Conservation (phyloP, 2,329 filamentous ascomycete species). For the Alternaria brassicicola region DNA sequence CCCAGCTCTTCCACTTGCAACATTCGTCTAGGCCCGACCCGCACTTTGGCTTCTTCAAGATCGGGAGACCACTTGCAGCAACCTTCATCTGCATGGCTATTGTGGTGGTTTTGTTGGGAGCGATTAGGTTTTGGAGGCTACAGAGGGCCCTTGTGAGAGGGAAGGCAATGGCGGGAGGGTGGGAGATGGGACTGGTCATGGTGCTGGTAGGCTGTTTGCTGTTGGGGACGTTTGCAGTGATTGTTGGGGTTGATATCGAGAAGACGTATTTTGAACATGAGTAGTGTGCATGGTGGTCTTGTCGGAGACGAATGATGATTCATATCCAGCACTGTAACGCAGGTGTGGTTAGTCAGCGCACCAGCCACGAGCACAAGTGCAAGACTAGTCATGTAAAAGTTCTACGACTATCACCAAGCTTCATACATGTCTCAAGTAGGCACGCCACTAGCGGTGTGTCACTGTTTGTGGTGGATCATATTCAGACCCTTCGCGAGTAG, state of each 20-base stretch:
- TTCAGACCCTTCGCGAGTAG: neutral
- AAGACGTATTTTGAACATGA: constrained; percentile 14
- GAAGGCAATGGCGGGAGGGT: constrained; percentile 63
- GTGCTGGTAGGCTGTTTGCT: constrained; percentile 48
- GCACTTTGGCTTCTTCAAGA: constrained; percentile 63
- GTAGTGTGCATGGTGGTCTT: neutral
- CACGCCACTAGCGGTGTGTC: neutral
- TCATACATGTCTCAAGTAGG: neutral
- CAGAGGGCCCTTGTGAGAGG: constrained; percentile 65
- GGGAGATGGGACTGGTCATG: constrained; percentile 62
- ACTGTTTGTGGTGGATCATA: neutral
- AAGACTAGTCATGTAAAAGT: neutral
- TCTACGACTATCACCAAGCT: neutral
- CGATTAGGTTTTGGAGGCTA: constrained; percentile 65
- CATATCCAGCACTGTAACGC: neutral
- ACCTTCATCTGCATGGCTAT: constrained; percentile 58
- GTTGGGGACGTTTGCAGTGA: constrained; percentile 23
- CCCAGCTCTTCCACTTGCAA: constrained; percentile 71
- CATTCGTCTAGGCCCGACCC: constrained; percentile 52
- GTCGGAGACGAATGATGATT: neutral
- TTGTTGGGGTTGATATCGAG: constrained; percentile 26
- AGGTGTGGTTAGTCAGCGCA: neutral
- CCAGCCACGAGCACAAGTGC: neutral
- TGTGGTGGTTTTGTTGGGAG: constrained; percentile 59
- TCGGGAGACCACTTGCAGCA: constrained; percentile 65